Evolutionary conservation across 2,329 filamentous ascomycete species (phyloP), one percentile per base, ranked within the genome.

Genomic region (Fusarium sp.): DNA sequence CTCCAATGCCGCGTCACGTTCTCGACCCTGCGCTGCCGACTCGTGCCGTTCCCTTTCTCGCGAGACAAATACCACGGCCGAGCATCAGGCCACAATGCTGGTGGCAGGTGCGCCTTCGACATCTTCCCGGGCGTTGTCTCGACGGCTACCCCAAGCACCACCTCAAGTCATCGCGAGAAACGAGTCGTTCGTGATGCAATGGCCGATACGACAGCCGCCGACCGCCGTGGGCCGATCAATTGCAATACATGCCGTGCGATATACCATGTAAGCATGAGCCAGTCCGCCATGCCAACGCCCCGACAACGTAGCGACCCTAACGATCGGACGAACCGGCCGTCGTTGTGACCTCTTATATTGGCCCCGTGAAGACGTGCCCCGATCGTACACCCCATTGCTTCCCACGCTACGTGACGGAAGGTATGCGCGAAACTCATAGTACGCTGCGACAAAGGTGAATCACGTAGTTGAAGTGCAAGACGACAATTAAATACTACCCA

Each of bases 41-140:
- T 12, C 10, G 34, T 38, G 34, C 34, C 10, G 2, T n/a, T 2
- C 4, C 32, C 0, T n/a, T 38, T 0, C 18, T 38, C 34, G 1
- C 18, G 6, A 38, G 5, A n/a, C 6, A 38, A n/a, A 2, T 12
- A 4, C 18, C 18, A 38, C 18, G 6, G 0, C 5, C 10, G 34
- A 38, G 10, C 10, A 4, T n/a, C 10, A 38, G 34, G 18, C 1
- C 10, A 38, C 2, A 6, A 4, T 11, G 9, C 16, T 38, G 16
- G 16, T 9, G 16, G 16, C 16, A 11, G 34, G 34, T 11, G 34
- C 6, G 34, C 6, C 10, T 38, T n/a, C 6, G 18, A 6, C 32
- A 18, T 9, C 9, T 18, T 10, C 8, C 0, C 5, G 3, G 9
- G 32, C 5, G 5, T 38, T 38, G 32, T 38, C 9, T 38, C 6